phyloP scores from a whole-genome alignment of 164 flowering plant species.

The Echeveria elegans region DNA sequence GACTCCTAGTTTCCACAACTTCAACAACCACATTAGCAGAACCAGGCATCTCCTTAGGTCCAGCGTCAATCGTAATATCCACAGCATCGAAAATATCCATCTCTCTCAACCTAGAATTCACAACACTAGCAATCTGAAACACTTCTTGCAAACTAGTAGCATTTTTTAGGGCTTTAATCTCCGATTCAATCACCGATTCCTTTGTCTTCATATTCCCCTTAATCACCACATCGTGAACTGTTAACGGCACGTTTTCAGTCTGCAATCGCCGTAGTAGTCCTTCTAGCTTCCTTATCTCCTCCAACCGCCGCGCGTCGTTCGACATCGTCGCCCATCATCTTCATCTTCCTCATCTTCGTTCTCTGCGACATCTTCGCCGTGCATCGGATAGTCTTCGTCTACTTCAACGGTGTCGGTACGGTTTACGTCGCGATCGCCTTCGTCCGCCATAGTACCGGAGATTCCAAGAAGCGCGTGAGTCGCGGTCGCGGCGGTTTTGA shows the following conservation, averaged over 20 bases:
- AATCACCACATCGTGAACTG: conserved; percentile 75
- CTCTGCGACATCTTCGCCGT: not conserved
- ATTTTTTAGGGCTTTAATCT: conserved; percentile 26
- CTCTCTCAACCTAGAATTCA: conserved; percentile 37
- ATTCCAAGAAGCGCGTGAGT: not conserved
- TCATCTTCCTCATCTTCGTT: conserved; percentile 25
- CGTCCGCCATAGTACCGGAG: not conserved
- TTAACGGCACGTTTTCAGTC: conserved; percentile 38
- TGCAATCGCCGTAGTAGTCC: conserved; percentile 35
- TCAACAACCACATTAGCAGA: conserved; percentile 73
- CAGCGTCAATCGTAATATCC: conserved; percentile 63
- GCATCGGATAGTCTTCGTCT: not conserved
- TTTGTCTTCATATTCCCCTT: conserved; percentile 78
- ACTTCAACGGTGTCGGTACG: not conserved
- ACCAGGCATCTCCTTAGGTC: conserved; percentile 83
- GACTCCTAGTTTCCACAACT: conserved; percentile 49
- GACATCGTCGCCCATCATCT: conserved; percentile 24
- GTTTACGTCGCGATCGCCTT: too few relatives aligned
- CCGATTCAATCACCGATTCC: conserved; percentile 63
- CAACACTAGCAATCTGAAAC: conserved; percentile 42
- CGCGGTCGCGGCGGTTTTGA: not conserved
- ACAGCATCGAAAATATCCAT: conserved; percentile 73
- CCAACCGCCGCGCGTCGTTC: conserved; percentile 14
- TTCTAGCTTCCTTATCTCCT: conserved; percentile 29
- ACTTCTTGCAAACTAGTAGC: conserved; percentile 63